Evolutionary conservation across 2,329 filamentous ascomycete species (phyloP), one percentile per base, ranked within the genome.

Genomic region (Penicillium palitans): DNA sequence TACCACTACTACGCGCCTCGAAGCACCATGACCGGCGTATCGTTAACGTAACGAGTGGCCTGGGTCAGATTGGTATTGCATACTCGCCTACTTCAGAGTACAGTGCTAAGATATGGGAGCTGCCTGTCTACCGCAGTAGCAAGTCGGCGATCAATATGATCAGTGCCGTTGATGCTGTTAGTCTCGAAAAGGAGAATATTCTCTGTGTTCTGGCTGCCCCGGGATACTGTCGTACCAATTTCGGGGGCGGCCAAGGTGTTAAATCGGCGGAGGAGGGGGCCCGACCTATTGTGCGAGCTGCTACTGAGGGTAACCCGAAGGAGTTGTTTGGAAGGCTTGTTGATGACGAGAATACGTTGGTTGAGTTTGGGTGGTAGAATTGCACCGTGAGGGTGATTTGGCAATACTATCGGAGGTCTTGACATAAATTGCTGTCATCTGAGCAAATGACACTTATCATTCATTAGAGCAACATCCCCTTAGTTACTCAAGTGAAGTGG

Each of bases 1-100:
- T 60, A 9, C 54, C 54, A 15, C 35, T 61, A 3, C 24, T 61
- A 4, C 56, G 59, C 27, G 47, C 50, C 3, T 61, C 59, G 3
- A 48, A 47, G 46, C 56, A 59, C 35, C 21, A 42, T 45, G 39
- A 61, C 31, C 59, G 59, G 15, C 59, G 59, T 29, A 61, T 61
- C 21, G 59, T 59, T 9, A 61, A 49, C 19, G 59, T 61, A 15
- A 52, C 59, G 6, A 59, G 53, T 27, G 53, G 57, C 15, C 41
- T 55, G 15, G 52, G 51, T 27, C 45, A 51, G 24, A 47, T 61
- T 19, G 52, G 56, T 13, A 53, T 58, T 6, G 56, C 56, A 4
- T 29, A 40, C 48, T 50, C 48, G 24, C 48, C 48, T 3, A 40
- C 48, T 39, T 50, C 35, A n/a, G 48, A 50, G 1, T 58, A 58